phyloP scores from a whole-genome alignment of 495 filamentous ascomycete genomes.

The Talaromyces ruber region DNA sequence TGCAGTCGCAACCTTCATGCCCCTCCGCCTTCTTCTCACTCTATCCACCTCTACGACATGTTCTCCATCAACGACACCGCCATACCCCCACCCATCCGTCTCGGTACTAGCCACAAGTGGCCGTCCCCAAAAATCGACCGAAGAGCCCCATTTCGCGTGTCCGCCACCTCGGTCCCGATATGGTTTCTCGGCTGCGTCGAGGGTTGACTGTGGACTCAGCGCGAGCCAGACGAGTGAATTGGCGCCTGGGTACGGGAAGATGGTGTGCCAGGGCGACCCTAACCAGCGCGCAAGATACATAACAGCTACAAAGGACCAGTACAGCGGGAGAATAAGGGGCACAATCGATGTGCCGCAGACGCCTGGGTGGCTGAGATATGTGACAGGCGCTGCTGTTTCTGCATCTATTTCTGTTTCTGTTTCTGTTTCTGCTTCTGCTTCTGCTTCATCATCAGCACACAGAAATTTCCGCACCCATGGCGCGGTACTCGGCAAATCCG shows the following conservation, averaged over 20 bases:
- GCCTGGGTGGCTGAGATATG: constrained; percentile 80
- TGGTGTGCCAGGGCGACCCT: constrained; percentile 80
- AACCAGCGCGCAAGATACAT: constrained; percentile 70
- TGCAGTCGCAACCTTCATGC: constrained; percentile 46
- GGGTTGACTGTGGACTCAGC: constrained; percentile 52
- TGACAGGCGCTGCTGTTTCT: constrained; percentile 33
- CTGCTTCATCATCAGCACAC: constrained; percentile 27
- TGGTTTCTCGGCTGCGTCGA: constrained; percentile 52
- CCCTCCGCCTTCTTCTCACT: constrained; percentile 44
- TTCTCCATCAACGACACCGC: constrained; percentile 53
- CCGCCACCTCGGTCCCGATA: constrained; percentile 38
- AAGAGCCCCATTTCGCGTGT: constrained; percentile 74
- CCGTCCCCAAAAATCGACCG: constrained; percentile 47
- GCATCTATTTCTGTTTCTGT: constrained; percentile 9
- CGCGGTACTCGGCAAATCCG: constrained; percentile 52
- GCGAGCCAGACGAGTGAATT: constrained; percentile 70
- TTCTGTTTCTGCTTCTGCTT: constrained; percentile 8
- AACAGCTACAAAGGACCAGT: constrained; percentile 51
- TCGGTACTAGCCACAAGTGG: constrained; percentile 59
- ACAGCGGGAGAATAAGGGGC: constrained; percentile 55
- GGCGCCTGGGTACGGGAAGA: constrained; percentile 69
- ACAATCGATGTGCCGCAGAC: constrained; percentile 75
- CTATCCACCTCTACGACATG: constrained; percentile 36
- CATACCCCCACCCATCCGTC: constrained; percentile 78
- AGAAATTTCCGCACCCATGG: constrained; percentile 47